A percentile compares a stretch with the other conserved stretches of the same genome.
Conservation (phyloP, 305 asterid species). For the Fraxinus floribunda region DNA sequence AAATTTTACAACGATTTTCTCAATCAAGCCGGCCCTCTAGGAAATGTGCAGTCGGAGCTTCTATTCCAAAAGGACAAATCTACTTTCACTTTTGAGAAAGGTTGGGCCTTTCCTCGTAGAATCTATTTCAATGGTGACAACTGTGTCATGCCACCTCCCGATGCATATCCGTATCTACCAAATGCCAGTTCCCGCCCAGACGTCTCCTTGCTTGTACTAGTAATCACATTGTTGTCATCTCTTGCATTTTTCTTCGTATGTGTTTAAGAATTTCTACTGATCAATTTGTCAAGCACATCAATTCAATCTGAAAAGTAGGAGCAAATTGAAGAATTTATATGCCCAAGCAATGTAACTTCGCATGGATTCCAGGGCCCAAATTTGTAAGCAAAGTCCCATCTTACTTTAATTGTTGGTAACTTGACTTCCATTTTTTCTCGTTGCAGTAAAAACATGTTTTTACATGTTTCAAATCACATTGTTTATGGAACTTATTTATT, state of each 20-base stretch:
- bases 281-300: background rate
- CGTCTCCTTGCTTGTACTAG: constrained; percentile 35
- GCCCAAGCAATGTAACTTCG: background rate
- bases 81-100: constrained; percentile 63
- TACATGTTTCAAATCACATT: background rate
- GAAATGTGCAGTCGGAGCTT: constrained; percentile 60
- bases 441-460: constrained; percentile 26
- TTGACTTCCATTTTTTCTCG: constrained; percentile 10
- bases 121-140: constrained; percentile 70
- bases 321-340: constrained; percentile 15
- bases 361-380: background rate
- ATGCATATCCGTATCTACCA: constrained; percentile 66
- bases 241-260: constrained; percentile 31
- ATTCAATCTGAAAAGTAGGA: background rate
- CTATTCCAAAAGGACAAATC: constrained; percentile 43
- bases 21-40: constrained; percentile 38
- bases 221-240: constrained; percentile 33
- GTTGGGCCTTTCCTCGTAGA: constrained; percentile 74
- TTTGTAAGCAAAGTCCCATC: constrained; percentile 5
- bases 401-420: constrained; percentile 11
- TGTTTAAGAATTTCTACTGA: constrained; percentile 22
- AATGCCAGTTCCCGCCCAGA: constrained; percentile 37
- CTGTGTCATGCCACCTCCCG: constrained; percentile 80
- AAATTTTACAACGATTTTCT: constrained; percentile 53
- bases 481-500: constrained; percentile 22